Conservation (phyloP, 208 protist genomes). For the Leishmania major region DNA sequence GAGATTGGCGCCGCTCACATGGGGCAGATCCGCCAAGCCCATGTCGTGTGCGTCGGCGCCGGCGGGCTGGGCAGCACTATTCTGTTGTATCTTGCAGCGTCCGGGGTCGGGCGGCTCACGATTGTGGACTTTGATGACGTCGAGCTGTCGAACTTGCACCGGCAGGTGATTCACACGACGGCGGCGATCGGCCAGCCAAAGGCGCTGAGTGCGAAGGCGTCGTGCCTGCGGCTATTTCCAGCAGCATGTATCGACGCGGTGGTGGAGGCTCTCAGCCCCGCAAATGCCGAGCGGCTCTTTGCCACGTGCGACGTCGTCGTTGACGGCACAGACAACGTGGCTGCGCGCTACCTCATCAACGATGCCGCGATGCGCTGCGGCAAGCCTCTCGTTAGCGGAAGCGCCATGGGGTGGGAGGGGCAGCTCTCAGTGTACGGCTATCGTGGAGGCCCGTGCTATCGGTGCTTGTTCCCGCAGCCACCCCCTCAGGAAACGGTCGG, state of each 20-base stretch:
- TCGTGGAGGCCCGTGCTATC: slow-evolving; percentile 88
- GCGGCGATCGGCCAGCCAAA: slow-evolving; percentile 68
- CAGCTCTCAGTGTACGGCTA: slow-evolving; percentile 93
- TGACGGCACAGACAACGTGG: slow-evolving; percentile 94
- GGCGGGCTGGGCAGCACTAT: slow-evolving; percentile 95
- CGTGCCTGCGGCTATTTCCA: slow-evolving; percentile 76
- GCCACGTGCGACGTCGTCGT: slow-evolving; percentile 87
- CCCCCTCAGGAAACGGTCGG: slow-evolving; percentile 82
- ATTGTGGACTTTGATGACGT: slow-evolving; percentile 95
- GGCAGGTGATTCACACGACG: slow-evolving; percentile 93
- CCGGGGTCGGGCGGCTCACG: slow-evolving; percentile 90
- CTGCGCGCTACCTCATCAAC: slow-evolving; percentile 94
- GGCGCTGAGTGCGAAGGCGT: slow-evolving; percentile 74
- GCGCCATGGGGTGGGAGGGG: slow-evolving; percentile 94
- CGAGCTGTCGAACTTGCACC: slow-evolving; percentile 93
- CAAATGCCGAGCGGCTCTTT: slow-evolving; percentile 83
- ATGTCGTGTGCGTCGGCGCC: slow-evolving; percentile 91
- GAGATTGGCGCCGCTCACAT: slow-evolving; percentile 83
- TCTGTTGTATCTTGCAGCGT: slow-evolving; percentile 92
- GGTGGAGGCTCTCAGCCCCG: slow-evolving; percentile 38
- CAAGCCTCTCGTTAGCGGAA: slow-evolving; percentile 93
- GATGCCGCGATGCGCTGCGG: slow-evolving; percentile 90
- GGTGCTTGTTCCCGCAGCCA: slow-evolving; percentile 92
- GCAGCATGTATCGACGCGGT: slow-evolving; percentile 43
- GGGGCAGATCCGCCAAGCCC: slow-evolving; percentile 51